Base-by-base conservation (phyloP, 2,329 filamentous ascomycete genomes). In the Parastagonospora avenae region DNA sequence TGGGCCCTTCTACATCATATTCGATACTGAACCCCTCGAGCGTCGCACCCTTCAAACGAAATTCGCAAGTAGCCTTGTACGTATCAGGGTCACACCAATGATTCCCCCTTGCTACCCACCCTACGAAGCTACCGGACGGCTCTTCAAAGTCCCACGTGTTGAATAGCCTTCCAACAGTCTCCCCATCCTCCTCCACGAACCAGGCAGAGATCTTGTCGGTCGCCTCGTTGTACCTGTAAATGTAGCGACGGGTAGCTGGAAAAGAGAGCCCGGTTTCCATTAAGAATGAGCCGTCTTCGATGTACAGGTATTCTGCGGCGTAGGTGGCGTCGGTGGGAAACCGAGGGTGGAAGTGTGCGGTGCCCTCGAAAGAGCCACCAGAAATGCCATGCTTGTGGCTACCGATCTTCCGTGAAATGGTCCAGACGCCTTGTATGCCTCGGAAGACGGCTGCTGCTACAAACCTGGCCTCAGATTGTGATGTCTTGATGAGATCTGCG, bases 81-180 rank as follows among this genome's bases (percentile, higher is more conserved):
- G 85, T 85, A 63, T 92, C 89, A 24, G 88, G 80, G 16, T 85
- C 80, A 66, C 89, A 92, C 15, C 90, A 74, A 68, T 92, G 89
- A 10, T 84, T 82, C 0, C 87, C 85, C 59, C 80, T 85, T 0
- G 88, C 89, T 36, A 76, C 72, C 85, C 87, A 90, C 0, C 69
- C 62, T 0, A 67, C 57, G 4, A 16, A 9, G 19, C 15, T 8
- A 11, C 68, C 64, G 2, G 69, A 59, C 4, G 69, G 66, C 9
- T 59, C 45, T 16, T 76, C 51, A 59, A 92, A 89, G 50, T 87
- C 81, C n/a, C 92, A 75, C 55, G 86, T 82, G 62, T 92, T 89
- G 70, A 92, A 93, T 15, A 92, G 75, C 56, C 91, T 89, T 65
- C 91, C 89, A 0, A 86, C 85, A 11, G 80, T 79, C 55, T 89